phyloP scores from a whole-genome alignment of 345 rosid genomes.

The Acer negundo region DNA sequence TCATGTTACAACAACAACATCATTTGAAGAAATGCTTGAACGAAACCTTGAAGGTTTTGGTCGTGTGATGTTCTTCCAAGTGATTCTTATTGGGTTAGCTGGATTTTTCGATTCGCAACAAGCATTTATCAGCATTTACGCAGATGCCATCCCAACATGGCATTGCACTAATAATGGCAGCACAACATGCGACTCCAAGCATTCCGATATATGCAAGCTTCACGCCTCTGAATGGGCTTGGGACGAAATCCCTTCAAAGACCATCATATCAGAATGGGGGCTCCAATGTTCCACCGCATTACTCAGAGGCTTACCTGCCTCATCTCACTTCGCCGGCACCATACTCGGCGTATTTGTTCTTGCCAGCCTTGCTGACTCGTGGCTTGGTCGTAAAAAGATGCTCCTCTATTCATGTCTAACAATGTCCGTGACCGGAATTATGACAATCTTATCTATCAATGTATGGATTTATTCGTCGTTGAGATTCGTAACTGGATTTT shows the following conservation, averaged over 20 bases:
- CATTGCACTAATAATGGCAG: conserved; percentile 35
- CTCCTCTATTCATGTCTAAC: conserved; percentile 40
- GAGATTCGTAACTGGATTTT: background rate
- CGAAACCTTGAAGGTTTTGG: conserved; percentile 32
- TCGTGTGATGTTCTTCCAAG: conserved; percentile 41
- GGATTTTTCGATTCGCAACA: conserved; percentile 64
- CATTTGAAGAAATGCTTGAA: conserved; percentile 41
- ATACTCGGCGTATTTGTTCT: conserved; percentile 21
- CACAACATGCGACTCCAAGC: conserved; percentile 20
- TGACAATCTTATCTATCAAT: conserved; percentile 30
- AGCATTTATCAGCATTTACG: conserved; percentile 55
- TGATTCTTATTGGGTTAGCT: conserved; percentile 47
- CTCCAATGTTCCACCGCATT: conserved; percentile 48
- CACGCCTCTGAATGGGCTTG: conserved; percentile 45
- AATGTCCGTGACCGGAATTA: conserved; percentile 39
- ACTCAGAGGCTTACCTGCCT: conserved; percentile 54
- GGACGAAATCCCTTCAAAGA: conserved; percentile 33
- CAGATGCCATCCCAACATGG: conserved; percentile 55
- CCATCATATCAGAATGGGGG: conserved; percentile 56
- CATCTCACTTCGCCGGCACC: too few species aligned
- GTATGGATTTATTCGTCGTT: conserved; percentile 24
- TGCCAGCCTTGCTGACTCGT: conserved; percentile 50
- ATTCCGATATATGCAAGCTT: conserved; percentile 32
- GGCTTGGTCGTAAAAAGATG: conserved; percentile 56
- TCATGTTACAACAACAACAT: background rate